phyloP scores from a whole-genome alignment of 1,139 yeast species.

The Geotrichum restrictum region DNA sequence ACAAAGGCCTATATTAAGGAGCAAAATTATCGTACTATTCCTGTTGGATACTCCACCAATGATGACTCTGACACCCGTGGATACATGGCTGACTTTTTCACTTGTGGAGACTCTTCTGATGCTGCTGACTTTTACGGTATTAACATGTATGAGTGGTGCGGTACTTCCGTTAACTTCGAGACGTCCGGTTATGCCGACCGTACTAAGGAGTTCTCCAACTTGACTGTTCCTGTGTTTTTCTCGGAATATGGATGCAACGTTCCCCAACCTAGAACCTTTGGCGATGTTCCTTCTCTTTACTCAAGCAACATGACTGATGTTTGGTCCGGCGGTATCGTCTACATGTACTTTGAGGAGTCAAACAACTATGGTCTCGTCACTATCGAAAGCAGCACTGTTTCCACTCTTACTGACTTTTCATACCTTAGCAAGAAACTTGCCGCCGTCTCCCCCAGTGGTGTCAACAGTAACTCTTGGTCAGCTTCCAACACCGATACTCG shows the following conservation, averaged over 20 bases:
- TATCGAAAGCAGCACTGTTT: conserved; percentile 46
- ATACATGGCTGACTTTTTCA: conserved; percentile 70
- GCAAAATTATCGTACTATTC: conserved; percentile 63
- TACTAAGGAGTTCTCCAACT: conserved; percentile 62
- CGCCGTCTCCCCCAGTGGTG: conserved; percentile 56
- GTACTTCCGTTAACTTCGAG: conserved; percentile 69
- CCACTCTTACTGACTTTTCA: conserved; percentile 56
- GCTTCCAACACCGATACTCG: conserved; percentile 47
- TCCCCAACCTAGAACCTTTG: conserved; percentile 64
- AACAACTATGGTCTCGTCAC: conserved; percentile 82
- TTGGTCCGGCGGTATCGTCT: conserved; percentile 90
- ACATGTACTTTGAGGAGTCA: conserved; percentile 84
- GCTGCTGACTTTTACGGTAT: conserved; percentile 95
- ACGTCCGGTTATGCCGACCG: conserved; percentile 77
- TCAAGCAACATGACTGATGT: conserved; percentile 64
- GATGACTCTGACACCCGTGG: conserved; percentile 61
- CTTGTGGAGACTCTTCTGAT: conserved; percentile 62
- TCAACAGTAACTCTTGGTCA: conserved; percentile 49
- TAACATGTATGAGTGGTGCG: conserved; percentile 98
- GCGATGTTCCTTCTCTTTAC: conserved; percentile 56
- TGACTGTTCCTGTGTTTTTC: conserved; percentile 76
- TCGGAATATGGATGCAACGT: conserved; percentile 92
- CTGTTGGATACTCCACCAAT: conserved; percentile 96
- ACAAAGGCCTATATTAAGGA: conserved; percentile 66
- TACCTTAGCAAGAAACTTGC: conserved; percentile 52